Percentiles rank a stretch among this genome's conserved stretches.
Evolutionary conservation across 2,329 filamentous ascomycete genomes (phyloP).

Genomic region (Stemphylium lycopersici): DNA sequence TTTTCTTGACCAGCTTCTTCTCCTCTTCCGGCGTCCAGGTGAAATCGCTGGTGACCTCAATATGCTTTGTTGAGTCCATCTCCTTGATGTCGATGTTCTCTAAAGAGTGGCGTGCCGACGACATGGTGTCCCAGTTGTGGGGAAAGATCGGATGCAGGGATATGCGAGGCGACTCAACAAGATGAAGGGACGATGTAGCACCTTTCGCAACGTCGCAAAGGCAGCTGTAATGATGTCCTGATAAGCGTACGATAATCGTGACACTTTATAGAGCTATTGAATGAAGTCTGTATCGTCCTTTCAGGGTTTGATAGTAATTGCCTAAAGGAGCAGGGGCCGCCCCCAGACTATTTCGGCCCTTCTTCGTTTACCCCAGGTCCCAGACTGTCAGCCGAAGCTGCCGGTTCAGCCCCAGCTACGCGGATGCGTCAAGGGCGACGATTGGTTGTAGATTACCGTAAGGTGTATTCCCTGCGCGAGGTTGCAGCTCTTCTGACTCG

Average conservation of each 20-base stretch:
- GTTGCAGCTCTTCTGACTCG: constrained; percentile 2
- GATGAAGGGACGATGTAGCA: not conserved
- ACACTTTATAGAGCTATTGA: constrained; percentile 32
- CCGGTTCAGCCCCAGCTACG: constrained; percentile 11
- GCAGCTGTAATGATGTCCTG: not conserved
- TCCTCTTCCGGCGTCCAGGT: constrained; percentile 59
- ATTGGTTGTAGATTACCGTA: constrained; percentile 18
- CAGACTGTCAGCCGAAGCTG: constrained; percentile 16
- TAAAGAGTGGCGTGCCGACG: constrained; percentile 29
- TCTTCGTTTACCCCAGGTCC: constrained; percentile 28
- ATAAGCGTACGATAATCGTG: constrained; percentile 6
- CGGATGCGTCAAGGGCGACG: constrained; percentile 11
- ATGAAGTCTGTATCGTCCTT: constrained; percentile 6
- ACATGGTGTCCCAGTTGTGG: constrained; percentile 23
- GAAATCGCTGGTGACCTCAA: constrained; percentile 53
- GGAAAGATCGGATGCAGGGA: not conserved
- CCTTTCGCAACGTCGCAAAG: not conserved
- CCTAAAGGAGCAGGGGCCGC: constrained; percentile 23
- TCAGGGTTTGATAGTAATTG: constrained; percentile 19
- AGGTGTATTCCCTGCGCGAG: constrained; percentile 2
- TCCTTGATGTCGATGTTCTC: constrained; percentile 28
- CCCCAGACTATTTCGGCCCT: constrained; percentile 32
- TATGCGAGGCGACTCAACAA: not conserved
- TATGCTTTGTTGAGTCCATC: constrained; percentile 50
- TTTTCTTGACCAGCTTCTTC: constrained; percentile 55